Conservation (phyloP, 2,329 filamentous ascomycete species). For the Cladosporium sp. region DNA sequence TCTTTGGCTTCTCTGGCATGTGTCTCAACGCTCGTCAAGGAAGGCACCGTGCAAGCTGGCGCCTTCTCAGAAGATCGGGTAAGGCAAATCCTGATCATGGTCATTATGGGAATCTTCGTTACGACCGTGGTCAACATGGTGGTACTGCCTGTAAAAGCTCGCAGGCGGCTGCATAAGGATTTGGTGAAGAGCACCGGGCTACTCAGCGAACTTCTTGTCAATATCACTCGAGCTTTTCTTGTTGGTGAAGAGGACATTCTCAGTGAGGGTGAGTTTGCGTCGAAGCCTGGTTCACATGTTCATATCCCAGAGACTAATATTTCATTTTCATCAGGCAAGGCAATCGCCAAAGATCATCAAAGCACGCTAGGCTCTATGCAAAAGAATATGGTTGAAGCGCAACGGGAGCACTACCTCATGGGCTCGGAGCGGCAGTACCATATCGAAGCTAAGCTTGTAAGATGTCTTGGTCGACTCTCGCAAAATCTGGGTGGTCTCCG, state of each 20-base stretch:
- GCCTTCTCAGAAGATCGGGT: slow-evolving; percentile 80
- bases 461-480: slow-evolving; percentile 77
- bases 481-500: slow-evolving; percentile 87
- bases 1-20: slow-evolving; percentile 84
- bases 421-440: slow-evolving; percentile 76
- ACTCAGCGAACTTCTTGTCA: slow-evolving; percentile 74
- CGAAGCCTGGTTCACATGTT: too few relatives aligned
- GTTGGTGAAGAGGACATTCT: slow-evolving; percentile 78
- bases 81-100: slow-evolving; percentile 75
- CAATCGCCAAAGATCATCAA: slow-evolving; percentile 56
- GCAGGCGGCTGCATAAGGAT: slow-evolving; percentile 66
- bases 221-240: slow-evolving; percentile 79
- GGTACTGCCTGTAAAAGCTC: slow-evolving; percentile 74
- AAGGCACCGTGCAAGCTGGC: slow-evolving; percentile 78
- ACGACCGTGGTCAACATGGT: slow-evolving; percentile 72
- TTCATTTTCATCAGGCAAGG: slow-evolving; percentile 41
- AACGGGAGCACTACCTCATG: slow-evolving; percentile 79
- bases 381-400: slow-evolving; percentile 77
- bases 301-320: too few relatives aligned
- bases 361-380: slow-evolving; percentile 66
- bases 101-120: slow-evolving; percentile 70
- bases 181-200: slow-evolving; percentile 70
- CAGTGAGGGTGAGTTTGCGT: slow-evolving; percentile 4
- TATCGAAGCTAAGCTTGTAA: slow-evolving; percentile 73
- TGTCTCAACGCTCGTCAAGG: slow-evolving; percentile 86